These are phyloP conservation scores for Hansenula anomala DNA, from an alignment of 1,139 yeast species.

Conservation along the genomic window DNA sequence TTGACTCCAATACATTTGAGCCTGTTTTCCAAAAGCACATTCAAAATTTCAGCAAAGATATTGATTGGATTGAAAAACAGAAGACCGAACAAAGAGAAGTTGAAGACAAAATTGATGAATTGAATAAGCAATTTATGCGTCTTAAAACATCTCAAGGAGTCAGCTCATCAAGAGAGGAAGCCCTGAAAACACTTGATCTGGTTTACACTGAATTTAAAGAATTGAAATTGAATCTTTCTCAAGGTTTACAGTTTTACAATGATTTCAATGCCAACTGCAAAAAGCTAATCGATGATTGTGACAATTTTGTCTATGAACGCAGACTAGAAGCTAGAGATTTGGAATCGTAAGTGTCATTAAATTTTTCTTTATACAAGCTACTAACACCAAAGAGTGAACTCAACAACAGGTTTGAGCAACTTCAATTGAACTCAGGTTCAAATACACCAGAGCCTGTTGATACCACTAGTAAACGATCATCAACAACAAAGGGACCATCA, in stretches of 20 bases:
- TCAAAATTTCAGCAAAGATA: constrained; percentile 30
- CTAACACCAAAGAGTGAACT: constrained; percentile 9
- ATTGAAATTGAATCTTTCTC: constrained; percentile 53
- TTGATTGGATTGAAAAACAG: constrained; percentile 26
- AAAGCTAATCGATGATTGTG: constrained; percentile 45
- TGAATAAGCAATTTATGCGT: constrained; percentile 33
- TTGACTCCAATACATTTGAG: constrained; percentile 28
- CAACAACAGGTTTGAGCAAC: constrained; percentile 13
- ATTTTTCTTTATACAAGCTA: not conserved
- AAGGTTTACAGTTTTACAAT: constrained; percentile 68
- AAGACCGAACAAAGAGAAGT: constrained; percentile 35
- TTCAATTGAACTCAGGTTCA: constrained; percentile 5
- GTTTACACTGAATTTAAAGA: constrained; percentile 52
- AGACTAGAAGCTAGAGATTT: constrained; percentile 50
- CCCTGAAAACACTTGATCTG: constrained; percentile 49
- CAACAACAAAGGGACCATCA: not conserved
- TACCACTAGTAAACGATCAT: not conserved
- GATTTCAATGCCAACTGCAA: constrained; percentile 51
- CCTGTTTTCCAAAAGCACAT: constrained; percentile 35
- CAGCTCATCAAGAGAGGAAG: constrained; percentile 35
- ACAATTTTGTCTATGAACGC: constrained; percentile 48
- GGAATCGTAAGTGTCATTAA: constrained; percentile 26
- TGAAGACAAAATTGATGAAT: constrained; percentile 38
- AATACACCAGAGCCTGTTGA: not conserved
- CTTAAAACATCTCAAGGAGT: constrained; percentile 12